These are phyloP conservation scores for Didymella glomerata DNA, from an alignment of 2,329 filamentous ascomycete genomes.

Conservation along the genomic window DNA sequence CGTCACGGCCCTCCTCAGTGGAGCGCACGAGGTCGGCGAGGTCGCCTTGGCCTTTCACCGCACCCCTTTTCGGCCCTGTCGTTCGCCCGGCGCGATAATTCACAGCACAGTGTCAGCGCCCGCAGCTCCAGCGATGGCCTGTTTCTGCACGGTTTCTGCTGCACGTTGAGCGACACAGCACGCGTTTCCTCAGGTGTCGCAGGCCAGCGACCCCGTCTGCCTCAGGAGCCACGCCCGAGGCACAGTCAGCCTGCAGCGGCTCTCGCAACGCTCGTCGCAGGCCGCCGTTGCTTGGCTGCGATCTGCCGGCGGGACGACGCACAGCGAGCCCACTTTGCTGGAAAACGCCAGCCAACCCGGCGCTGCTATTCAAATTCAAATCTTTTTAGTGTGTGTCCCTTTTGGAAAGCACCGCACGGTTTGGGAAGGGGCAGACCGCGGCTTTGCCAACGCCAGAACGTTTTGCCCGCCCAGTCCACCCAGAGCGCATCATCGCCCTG, in stretches of 20 bases:
- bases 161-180: conserved; percentile 13
- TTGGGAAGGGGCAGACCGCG: conserved; percentile 29
- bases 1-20: conserved; percentile 39
- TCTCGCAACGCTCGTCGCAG: conserved; percentile 22
- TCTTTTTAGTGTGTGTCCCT: conserved; percentile 22
- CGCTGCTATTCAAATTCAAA: conserved; percentile 33
- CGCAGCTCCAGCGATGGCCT: conserved; percentile 12
- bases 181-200: conserved; percentile 18
- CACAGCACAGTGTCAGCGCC: conserved; percentile 24
- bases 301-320: conserved; percentile 34
- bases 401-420: conserved; percentile 27
- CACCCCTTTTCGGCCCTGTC: conserved; percentile 42
- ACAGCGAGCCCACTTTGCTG: conserved; percentile 30
- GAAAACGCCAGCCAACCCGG: conserved; percentile 25
- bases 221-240: conserved; percentile 5
- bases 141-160: conserved; percentile 21
- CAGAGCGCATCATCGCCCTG: conserved; percentile 19
- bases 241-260: conserved; percentile 21
- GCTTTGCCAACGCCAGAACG: conserved; percentile 24
- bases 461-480: conserved; percentile 21
- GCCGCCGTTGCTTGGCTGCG: conserved; percentile 31
- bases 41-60: conserved; percentile 38
- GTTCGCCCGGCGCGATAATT: conserved; percentile 29
- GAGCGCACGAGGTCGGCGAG: conserved; percentile 49
- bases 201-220: conserved; percentile 4